A percentile compares a stretch with the other conserved stretches of the same genome.
phyloP scores from a whole-genome alignment of 2,329 filamentous ascomycete genomes.

The Neofusicoccum umdonicola region DNA sequence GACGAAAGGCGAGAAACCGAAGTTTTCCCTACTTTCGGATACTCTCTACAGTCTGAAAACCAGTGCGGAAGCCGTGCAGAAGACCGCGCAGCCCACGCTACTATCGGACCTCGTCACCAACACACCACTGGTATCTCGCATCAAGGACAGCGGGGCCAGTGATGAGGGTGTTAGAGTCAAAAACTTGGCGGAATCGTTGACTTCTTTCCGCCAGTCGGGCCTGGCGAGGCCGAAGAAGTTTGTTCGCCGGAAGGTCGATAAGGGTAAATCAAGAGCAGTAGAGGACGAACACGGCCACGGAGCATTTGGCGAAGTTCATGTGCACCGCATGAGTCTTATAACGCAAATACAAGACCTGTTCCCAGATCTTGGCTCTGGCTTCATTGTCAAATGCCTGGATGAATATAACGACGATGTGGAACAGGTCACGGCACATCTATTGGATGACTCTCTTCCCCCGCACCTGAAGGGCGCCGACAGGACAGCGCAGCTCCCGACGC shows the following conservation, averaged over 20 bases:
- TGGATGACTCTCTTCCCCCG: slow-evolving; percentile 72
- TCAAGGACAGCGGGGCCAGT: slow-evolving; percentile 53
- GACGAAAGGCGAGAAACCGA: slow-evolving; percentile 64
- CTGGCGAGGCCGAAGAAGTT: slow-evolving; percentile 53
- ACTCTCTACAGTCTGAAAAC: slow-evolving; percentile 78
- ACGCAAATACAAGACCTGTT: slow-evolving; percentile 93
- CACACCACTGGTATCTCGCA: slow-evolving; percentile 69
- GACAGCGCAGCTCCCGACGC: slow-evolving; percentile 57
- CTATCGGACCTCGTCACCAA: slow-evolving; percentile 77
- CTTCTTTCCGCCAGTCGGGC: slow-evolving; percentile 55
- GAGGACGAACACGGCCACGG: slow-evolving; percentile 36
- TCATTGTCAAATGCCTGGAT: slow-evolving; percentile 75
- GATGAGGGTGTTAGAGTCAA: slow-evolving; percentile 55
- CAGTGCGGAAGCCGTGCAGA: slow-evolving; percentile 62
- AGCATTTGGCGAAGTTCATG: slow-evolving; percentile 56
- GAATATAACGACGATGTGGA: slow-evolving; percentile 77
- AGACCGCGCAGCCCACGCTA: slow-evolving; percentile 56
- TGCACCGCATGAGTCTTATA: slow-evolving; percentile 80
- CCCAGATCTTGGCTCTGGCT: slow-evolving; percentile 79
- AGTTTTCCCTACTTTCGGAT: slow-evolving; percentile 74
- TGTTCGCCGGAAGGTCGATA: slow-evolving; percentile 59
- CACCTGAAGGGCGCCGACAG: slow-evolving; percentile 65
- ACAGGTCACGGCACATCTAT: slow-evolving; percentile 74
- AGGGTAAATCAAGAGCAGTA: slow-evolving; percentile 58
- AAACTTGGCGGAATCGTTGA: slow-evolving; percentile 61